Evolutionary conservation across 2,329 filamentous ascomycete genomes (phyloP).

Genomic region (Xenoacremonium recifei): DNA sequence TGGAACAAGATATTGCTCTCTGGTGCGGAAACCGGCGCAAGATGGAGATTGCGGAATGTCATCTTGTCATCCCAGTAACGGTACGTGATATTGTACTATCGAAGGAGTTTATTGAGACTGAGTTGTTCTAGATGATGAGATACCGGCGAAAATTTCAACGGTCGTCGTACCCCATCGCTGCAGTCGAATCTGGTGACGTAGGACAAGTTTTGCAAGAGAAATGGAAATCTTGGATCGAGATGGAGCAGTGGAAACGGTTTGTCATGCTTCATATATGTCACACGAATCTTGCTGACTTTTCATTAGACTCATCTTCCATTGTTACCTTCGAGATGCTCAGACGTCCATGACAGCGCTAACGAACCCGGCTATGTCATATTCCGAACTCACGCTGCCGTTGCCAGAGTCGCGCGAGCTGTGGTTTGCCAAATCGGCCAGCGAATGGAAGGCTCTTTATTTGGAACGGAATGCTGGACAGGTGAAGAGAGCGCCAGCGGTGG

Average conservation of each 20-base stretch:
- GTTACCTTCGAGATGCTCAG: conserved; percentile 65
- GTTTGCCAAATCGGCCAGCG: conserved; percentile 60
- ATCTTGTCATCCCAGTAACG: conserved; percentile 43
- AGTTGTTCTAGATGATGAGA: conserved; percentile 46
- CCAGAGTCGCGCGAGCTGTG: conserved; percentile 63
- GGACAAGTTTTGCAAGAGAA: conserved; percentile 59
- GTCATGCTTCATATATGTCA: background rate
- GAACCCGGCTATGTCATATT: conserved; percentile 65
- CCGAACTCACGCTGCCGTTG: conserved; percentile 65
- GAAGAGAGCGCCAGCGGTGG: conserved; percentile 48
- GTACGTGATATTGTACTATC: conserved; percentile 31
- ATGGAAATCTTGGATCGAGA: conserved; percentile 63
- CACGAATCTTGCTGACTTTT: conserved; percentile 9
- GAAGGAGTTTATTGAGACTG: conserved; percentile 5
- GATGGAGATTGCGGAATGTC: conserved; percentile 56
- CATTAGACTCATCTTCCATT: conserved; percentile 58
- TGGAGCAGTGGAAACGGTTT: conserved; percentile 65
- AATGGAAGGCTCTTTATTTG: conserved; percentile 64
- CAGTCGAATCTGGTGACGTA: conserved; percentile 52
- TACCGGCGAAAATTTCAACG: conserved; percentile 58
- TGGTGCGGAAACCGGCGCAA: conserved; percentile 56
- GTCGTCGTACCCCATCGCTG: conserved; percentile 50
- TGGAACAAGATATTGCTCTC: conserved; percentile 49
- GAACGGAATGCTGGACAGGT: conserved; percentile 35
- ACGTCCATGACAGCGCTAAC: conserved; percentile 65